Base-by-base conservation (phyloP, 2,329 filamentous ascomycete species). In the Nectriaceae sp. region DNA sequence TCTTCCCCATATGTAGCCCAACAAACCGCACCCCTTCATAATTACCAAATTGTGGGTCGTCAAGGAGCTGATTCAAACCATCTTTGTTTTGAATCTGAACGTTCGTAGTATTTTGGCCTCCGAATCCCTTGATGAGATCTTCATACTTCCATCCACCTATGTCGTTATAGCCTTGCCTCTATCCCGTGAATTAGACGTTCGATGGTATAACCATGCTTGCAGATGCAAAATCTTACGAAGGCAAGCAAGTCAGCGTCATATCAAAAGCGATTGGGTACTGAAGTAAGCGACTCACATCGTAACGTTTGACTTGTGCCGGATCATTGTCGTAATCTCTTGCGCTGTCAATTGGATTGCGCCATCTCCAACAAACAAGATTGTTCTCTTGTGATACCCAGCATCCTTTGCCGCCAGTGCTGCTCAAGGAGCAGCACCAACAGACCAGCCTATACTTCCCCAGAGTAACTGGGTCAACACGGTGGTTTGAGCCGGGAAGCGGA, bases 131-230 rank as follows among this genome's bases (percentile, higher is more conserved):
- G 15, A 8, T 10, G 10, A 31, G 26, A 10, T 31, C 26, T 31
- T 31, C 26, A 31, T 31, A 31, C 26, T 31, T 8, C 26, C 26
- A 31, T 8, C 15, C 10, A 15, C 26, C 26, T 31, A 31, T 31
- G 64, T 96, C 89, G 64, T 96, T 96, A 75, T 96, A 96, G n/a
- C 20, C 65, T 67, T 24, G 82, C 88, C 8, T 91, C 76, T 83
- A 87, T 87, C 44, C 90, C 90, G 69, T 96, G 90, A 62, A 96
- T 95, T 66, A 83, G 88, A 22, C 91, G 84, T 72, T 96, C 91
- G 66, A 95, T 94, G 10, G 90, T 94, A 72, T 89, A 96, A 11
- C 91, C 91, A 35, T 92, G 83, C 66, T 95, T 95, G 77, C 88
- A 90, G 57, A 96, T 87, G 53, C 93, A 78, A 66, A 96, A 93